Base-by-base conservation (phyloP, 768 basidiomycete genomes). In the Paxillus rubicundulus region DNA sequence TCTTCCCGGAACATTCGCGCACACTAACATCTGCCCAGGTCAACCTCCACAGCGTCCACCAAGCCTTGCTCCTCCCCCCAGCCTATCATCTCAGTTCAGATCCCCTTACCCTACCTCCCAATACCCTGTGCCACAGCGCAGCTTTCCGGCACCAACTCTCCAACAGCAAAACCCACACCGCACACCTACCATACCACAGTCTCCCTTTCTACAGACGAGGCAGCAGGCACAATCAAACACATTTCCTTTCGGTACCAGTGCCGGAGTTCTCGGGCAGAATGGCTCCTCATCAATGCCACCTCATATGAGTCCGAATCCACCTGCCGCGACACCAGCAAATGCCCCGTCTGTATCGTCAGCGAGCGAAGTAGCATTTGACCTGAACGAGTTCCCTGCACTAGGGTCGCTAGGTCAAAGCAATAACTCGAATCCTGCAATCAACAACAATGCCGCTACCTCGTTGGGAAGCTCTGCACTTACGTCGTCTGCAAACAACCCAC, bases 361-460 rank as follows among this genome's bases (percentile, higher is more conserved):
- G 32, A 85, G 80, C 67, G 89, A 91, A 64, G 84, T 88, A 53
- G 86, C 85, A 17, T 81, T 91, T 36, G 90, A 92, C 74, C 89
- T 84, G 30, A 90, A 89, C 63, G 90, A 91, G 70, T 91, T 92
- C 61, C 90, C 90, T n/a, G 89, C 88, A 13, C 80, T 92, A 17
- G 90, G 90, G 30, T 75, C 79, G 37, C 84, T 85, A 39, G 77
- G 79, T 13, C 78, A 75, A 54, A 74, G 72, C 45, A 73, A 67
- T 39, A 72, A 55, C 60, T 74, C 64, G 39, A 76, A 71, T 59
- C 72, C 70, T 39, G 64, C 70, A 37, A 53, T 66, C 12, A 71
- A 62, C 43, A 74, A 69, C 34, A 72, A 64, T 43, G 60, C 62
- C 17, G 65, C 67, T 38, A 64, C 68, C 27, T 64, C 68, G 32